Evolutionary conservation across 2,329 filamentous ascomycete genomes (phyloP).

Genomic region (Aspergillus alliaceus): DNA sequence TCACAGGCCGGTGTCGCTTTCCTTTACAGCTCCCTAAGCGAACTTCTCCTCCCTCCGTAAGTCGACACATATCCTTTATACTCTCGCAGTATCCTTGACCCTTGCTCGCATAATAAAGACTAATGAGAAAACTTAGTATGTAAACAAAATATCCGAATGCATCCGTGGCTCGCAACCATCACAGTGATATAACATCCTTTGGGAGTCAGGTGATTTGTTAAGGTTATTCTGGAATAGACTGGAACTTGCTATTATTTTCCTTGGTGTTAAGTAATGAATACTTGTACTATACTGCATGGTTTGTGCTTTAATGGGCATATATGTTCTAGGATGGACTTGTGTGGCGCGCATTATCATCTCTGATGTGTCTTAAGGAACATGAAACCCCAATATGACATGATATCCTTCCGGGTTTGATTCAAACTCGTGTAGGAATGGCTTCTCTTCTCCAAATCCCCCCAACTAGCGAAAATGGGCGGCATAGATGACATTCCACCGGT

Average conservation of each 20-base stretch:
- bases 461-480: neutral
- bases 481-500: neutral
- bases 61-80: constrained; percentile 29
- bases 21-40: constrained; percentile 66
- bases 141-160: constrained; percentile 15
- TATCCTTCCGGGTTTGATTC: neutral
- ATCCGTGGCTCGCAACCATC: constrained; percentile 1
- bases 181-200: constrained; percentile 7
- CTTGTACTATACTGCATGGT: constrained; percentile 25
- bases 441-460: neutral
- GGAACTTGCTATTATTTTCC: constrained; percentile 10
- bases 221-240: constrained; percentile 2
- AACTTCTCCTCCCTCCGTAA: constrained; percentile 65
- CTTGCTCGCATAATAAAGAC: constrained; percentile 13
- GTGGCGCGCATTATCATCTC: constrained; percentile 3
- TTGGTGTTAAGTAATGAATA: constrained; percentile 17
- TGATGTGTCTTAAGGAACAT: neutral
- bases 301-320: constrained; percentile 21
- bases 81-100: constrained; percentile 1
- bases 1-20: constrained; percentile 63
- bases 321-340: constrained; percentile 9
- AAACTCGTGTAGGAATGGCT: too few relatives aligned
- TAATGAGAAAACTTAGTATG: constrained; percentile 15
- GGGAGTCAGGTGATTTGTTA: constrained; percentile 1
- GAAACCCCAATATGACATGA: neutral